Base-by-base conservation (phyloP, 2,329 filamentous ascomycete genomes). In the Lachnellula hyalina region DNA sequence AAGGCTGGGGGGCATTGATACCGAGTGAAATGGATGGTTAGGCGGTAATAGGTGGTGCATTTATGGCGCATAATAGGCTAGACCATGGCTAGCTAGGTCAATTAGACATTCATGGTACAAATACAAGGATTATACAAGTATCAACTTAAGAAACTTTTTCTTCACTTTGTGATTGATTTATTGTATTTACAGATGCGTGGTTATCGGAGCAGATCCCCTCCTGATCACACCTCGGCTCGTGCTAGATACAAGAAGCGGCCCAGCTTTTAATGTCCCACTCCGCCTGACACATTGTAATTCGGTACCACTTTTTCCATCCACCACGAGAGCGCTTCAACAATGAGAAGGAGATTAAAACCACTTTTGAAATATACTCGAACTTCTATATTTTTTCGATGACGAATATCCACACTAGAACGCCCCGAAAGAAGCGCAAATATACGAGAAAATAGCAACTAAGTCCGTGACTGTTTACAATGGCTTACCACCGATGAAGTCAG, bases 401-500 rank as follows among this genome's bases (percentile, higher is more conserved):
- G n/a, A 11, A 12, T 34, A 48, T 7, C 12, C 17, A 34, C 34
- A 12, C n/a, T 32, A 11, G 23, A 48, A 53, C 51, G 45, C 51
- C 34, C 48, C 12, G 12, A 35, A 28, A 9, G 46, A n/a, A 28
- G 8, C 28, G n/a, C 34, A 36, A 40, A 34, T 2, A 28, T 15
- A 50, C n/a, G 11, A 50, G 19, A 3, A n/a, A 47, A n/a, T 32
- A 34, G 46, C 46, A 48, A 11, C 17, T 23, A 46, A 32, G 28
- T 15, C 19, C 44, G 28, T 4, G 28, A 15, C 17, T 52, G 32
- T 60, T 56, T 84, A 90, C 77, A 90, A 75, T 51, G 86, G 86
- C 81, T 90, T 90, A 67, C 87, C 86, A 62, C 91, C 91, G 67
- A 96, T 88, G 73, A 97, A 99, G 67, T 97, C 87, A 63, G 90